These are phyloP conservation scores for Tetrapisispora pingtungensis DNA, from an alignment of 805 yeast genomes.

Conservation along the genomic window DNA sequence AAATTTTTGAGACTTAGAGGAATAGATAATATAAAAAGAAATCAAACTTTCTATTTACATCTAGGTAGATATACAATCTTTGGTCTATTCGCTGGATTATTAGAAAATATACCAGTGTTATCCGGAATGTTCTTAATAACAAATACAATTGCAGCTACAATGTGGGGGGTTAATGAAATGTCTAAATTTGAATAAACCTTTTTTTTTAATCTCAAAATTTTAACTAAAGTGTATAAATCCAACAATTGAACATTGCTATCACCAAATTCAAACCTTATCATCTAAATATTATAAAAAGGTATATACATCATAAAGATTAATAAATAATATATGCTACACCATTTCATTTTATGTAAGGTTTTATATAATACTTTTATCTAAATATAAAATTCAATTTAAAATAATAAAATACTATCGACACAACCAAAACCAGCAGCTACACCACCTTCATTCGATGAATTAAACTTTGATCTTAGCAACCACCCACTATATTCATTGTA, in stretches of 20 bases:
- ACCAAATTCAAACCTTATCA: neutral
- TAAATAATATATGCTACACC: neutral
- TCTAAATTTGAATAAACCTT: conserved; percentile 1
- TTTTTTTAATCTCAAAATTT: no score
- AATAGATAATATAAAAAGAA: conserved; percentile 13
- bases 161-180: conserved; percentile 14
- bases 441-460: conserved; percentile 90
- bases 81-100: conserved; percentile 22
- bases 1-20: conserved; percentile 16
- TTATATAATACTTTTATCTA: no score
- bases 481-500: conserved; percentile 70
- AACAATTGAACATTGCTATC: neutral
- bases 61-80: conserved; percentile 24
- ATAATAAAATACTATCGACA: conserved; percentile 69
- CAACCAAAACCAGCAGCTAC: conserved; percentile 99
- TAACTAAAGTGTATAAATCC: neutral
- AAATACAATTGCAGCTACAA: conserved; percentile 19
- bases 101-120: conserved; percentile 23
- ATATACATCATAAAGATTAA: neutral
- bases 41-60: conserved; percentile 16
- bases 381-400: conserved; percentile 5
- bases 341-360: no score
- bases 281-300: no score
- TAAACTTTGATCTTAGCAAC: conserved; percentile 79
- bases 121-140: conserved; percentile 20